Base-by-base conservation (phyloP, 2,329 filamentous ascomycete species). In the Penicillium sp. region DNA sequence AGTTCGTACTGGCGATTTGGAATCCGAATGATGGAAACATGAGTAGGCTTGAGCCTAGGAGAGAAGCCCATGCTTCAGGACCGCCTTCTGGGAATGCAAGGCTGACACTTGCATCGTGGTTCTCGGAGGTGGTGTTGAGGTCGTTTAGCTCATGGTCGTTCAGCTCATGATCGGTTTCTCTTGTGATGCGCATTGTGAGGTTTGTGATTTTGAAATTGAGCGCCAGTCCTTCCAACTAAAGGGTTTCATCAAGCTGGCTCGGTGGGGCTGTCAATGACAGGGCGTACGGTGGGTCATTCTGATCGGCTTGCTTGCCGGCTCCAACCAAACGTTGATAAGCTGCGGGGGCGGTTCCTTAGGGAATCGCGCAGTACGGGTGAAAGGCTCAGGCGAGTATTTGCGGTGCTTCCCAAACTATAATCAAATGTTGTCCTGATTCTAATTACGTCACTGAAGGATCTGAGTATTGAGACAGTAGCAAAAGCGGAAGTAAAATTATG, bases 1-100 rank as follows among this genome's bases (percentile, higher is more conserved):
- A 6, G n/a, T 6, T 33, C 55, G 43, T 63, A 66, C 68, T 56
- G 1, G 68, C 67, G 27, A 77, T 72, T 70, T 81, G 79, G 46
- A 81, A 78, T 1, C 79, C 79, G 58, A 76, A 76, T 2, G 73
- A 75, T 3, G 71, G 69, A 46, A 75, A 72, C 60, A 76, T 69
- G 15, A 72, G 63, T 20, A 75, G 49, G 33, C 63, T 68, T 12
- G 73, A 69, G 4, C 74, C 73, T 1, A 70, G 23, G 1, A 75
- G 54, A 29, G 71, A 72, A 6, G 61, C 62, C 70, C 70, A 75
- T 47, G 69, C 72, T 14, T 71, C 64, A 4, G 63, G 57, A 12
- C 72, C 69, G 7, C 69, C 68, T 29, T 72, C 71, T 2, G 70
- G 69, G 46, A 65, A 68, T 1, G 64, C 61, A 14, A 57, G 43